Evolutionary conservation across 495 filamentous ascomycete species (phyloP).

Genomic region (Stereocaulon alpinum): DNA sequence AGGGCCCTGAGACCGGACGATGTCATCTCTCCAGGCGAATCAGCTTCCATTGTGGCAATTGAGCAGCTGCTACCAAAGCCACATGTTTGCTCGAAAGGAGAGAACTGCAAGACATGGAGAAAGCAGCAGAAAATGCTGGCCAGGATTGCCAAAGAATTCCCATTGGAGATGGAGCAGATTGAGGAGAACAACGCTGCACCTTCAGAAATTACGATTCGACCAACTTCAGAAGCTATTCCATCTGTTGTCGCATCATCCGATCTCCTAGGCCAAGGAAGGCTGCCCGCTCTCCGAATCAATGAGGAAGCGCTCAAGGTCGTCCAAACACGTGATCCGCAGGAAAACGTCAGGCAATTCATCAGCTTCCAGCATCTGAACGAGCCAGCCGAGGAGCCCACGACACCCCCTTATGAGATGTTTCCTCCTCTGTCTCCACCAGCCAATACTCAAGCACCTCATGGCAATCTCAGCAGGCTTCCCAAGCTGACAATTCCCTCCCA

Average conservation of each 20-base stretch:
- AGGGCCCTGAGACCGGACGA: slow-evolving; percentile 44
- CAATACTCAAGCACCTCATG: slow-evolving; percentile 33
- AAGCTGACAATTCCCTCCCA: slow-evolving; percentile 44
- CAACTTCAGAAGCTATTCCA: slow-evolving; percentile 38
- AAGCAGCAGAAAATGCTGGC: slow-evolving; percentile 61
- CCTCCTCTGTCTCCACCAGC: slow-evolving; percentile 31
- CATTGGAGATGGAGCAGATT: slow-evolving; percentile 40
- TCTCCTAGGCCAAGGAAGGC: slow-evolving; percentile 57
- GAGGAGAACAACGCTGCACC: slow-evolving; percentile 18
- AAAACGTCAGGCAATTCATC: slow-evolving; percentile 83
- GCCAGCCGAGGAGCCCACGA: slow-evolving; percentile 33
- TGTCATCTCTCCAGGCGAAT: slow-evolving; percentile 62
- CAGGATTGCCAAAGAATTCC: slow-evolving; percentile 57
- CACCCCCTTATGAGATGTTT: slow-evolving; percentile 39
- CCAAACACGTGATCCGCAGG: slow-evolving; percentile 66
- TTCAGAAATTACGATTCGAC: slow-evolving; percentile 19
- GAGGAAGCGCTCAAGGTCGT: slow-evolving; percentile 59
- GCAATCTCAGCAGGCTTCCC: slow-evolving; percentile 44
- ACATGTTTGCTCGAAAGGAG: slow-evolving; percentile 83
- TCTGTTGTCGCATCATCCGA: slow-evolving; percentile 89
- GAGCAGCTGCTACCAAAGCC: slow-evolving; percentile 77
- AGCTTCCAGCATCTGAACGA: slow-evolving; percentile 56
- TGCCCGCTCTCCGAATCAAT: slow-evolving; percentile 56
- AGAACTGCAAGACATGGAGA: slow-evolving; percentile 72
- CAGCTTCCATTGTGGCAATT: slow-evolving; percentile 84